Percentiles rank a stretch among this genome's conserved stretches.
Evolutionary conservation across 495 filamentous ascomycete species (phyloP).

Genomic region (Amniculicola lignicola): DNA sequence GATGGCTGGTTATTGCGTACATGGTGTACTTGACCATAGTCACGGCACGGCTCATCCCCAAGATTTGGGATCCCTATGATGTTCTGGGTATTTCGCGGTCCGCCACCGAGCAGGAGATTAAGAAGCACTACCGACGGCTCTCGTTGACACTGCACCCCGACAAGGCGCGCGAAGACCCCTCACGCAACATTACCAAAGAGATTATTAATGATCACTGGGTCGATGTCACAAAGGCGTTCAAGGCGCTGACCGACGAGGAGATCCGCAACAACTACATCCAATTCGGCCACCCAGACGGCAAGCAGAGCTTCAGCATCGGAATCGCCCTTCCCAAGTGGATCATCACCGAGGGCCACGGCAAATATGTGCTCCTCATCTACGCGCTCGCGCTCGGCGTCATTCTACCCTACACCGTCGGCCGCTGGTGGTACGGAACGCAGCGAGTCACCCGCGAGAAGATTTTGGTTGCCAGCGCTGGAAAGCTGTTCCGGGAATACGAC

Average conservation of each 20-base stretch:
- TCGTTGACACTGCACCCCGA: conserved; percentile 89
- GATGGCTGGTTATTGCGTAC: conserved; percentile 81
- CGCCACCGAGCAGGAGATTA: conserved; percentile 83
- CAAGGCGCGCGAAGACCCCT: conserved; percentile 75
- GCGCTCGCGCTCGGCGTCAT: conserved; percentile 80
- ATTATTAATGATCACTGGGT: conserved; percentile 82
- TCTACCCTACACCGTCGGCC: conserved; percentile 88
- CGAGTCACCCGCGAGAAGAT: conserved; percentile 87
- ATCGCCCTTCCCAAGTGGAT: conserved; percentile 94
- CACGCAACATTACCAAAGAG: conserved; percentile 87
- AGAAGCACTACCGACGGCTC: conserved; percentile 78
- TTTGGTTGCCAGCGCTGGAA: conserved; percentile 84
- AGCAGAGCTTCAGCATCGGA: conserved; percentile 96
- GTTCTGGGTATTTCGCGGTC: conserved; percentile 84
- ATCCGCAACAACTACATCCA: conserved; percentile 93
- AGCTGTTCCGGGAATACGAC: conserved; percentile 87
- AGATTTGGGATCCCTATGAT: conserved; percentile 95
- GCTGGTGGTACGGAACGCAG: conserved; percentile 98
- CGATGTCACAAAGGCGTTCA: conserved; percentile 94
- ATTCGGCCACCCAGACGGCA: conserved; percentile 94
- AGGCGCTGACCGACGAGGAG: conserved; percentile 94
- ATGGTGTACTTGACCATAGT: conserved; percentile 89
- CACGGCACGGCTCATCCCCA: conserved; percentile 66
- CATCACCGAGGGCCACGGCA: conserved; percentile 86
- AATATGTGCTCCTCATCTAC: conserved; percentile 91